phyloP scores from a whole-genome alignment of 805 yeast genomes.

The Metschnikowia continentalis region DNA sequence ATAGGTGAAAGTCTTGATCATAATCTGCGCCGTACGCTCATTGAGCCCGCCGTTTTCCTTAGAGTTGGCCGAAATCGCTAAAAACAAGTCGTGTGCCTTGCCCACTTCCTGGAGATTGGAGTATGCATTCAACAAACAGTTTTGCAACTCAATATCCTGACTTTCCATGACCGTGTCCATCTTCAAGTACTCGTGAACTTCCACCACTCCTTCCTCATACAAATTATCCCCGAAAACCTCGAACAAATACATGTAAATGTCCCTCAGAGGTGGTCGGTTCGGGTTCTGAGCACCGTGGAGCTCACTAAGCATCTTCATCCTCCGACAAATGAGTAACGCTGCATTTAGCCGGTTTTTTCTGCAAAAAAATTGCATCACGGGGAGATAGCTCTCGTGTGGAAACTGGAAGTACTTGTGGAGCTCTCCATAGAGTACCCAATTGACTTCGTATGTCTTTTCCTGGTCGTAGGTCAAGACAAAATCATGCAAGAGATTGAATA shows the following conservation, averaged over 20 bases:
- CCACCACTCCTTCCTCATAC: conserved; percentile 63
- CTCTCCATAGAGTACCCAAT: conserved; percentile 57
- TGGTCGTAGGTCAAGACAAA: conserved; percentile 28
- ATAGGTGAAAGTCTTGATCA: conserved; percentile 59
- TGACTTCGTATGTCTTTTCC: conserved; percentile 40
- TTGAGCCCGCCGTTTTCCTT: conserved; percentile 46
- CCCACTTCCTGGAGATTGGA: conserved; percentile 52
- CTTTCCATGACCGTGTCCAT: conserved; percentile 51
- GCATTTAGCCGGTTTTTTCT: conserved; percentile 53
- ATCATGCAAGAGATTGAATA: conserved; percentile 27
- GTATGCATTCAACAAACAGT: conserved; percentile 62
- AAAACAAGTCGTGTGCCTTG: conserved; percentile 56
- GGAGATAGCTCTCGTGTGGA: conserved; percentile 56
- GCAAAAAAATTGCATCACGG: conserved; percentile 56
- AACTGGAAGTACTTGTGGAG: conserved; percentile 52
- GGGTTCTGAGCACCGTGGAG: conserved; percentile 36
- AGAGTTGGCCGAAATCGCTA: conserved; percentile 53
- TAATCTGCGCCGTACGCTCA: conserved; percentile 60
- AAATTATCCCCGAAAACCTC: conserved; percentile 54
- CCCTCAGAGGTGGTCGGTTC: conserved; percentile 22
- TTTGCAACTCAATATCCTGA: conserved; percentile 55
- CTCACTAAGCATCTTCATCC: conserved; percentile 52
- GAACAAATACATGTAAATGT: conserved; percentile 58
- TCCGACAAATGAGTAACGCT: conserved; percentile 58
- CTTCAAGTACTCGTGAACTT: conserved; percentile 58